Percentiles rank a stretch among this genome's conserved stretches.
Evolutionary conservation across 2,329 filamentous ascomycete species (phyloP).

Genomic region (Fusarium xyrophilum): DNA sequence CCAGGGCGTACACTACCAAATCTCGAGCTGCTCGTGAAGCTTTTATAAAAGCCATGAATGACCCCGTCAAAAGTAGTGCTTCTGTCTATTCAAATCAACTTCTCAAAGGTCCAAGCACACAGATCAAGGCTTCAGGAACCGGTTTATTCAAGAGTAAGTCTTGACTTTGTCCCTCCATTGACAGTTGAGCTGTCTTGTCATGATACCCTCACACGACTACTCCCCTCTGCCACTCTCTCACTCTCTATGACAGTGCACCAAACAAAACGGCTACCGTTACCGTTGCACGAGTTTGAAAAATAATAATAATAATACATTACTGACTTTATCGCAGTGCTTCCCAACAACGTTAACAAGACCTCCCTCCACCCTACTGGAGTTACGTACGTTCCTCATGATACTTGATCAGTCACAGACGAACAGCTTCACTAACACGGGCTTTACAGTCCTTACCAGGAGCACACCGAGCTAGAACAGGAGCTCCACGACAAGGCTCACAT

Average conservation of each 20-base stretch:
- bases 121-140: slow-evolving; percentile 48
- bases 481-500: slow-evolving; percentile 98
- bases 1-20: slow-evolving; percentile 36
- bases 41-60: slow-evolving; percentile 52
- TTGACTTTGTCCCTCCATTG: slow-evolving; percentile 5
- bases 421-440: slow-evolving; percentile 40
- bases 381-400: slow-evolving; percentile 66
- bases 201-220: slow-evolving; percentile 22
- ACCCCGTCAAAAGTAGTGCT: slow-evolving; percentile 49
- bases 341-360: slow-evolving; percentile 83
- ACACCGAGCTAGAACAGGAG: slow-evolving; percentile 96
- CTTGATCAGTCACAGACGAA: slow-evolving; percentile 14
- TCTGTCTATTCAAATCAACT: slow-evolving; percentile 50
- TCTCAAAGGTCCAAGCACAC: slow-evolving; percentile 51
- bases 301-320: slow-evolving; percentile 27
- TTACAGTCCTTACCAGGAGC: slow-evolving; percentile 77
- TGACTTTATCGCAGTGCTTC: slow-evolving; percentile 54
- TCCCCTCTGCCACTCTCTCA: background rate
- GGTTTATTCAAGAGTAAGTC: slow-evolving; percentile 54
- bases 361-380: slow-evolving; percentile 90
- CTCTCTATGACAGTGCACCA: slow-evolving; percentile 7
- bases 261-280: background rate
- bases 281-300: slow-evolving; percentile 13
- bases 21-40: slow-evolving; percentile 40
- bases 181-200: slow-evolving; percentile 7